Evolutionary conservation across 169 alveolate species (phyloP), one percentile per base, ranked within the genome.

Genomic region (Plasmodium adleri): DNA sequence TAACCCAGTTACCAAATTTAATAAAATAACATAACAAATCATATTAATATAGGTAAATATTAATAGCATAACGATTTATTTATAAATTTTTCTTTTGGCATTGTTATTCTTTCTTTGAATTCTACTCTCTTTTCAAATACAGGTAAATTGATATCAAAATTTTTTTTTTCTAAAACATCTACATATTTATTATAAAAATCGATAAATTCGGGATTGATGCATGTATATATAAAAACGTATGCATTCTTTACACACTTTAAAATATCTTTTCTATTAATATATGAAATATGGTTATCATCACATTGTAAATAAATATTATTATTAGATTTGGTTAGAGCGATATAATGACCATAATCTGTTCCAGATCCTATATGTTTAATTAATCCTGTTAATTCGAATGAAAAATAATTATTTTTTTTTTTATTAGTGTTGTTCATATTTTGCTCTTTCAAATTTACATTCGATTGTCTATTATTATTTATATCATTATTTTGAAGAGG

Each of bases 351-450:
- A 45, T 78, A 78, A 26, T 78, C 89, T 50, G 89, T 78, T 49
- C 89, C 89, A 2, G 89, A 78, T 22, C 89, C 89, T 3, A 78
- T 63, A 26, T 78, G 89, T 20, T 78, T 78, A 78, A 78, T 78
- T 28, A 78, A 63, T 0, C 89, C 89, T 1, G 89, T 78, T 66
- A 78, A 66, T 66, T 78, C 89, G 58, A 64, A 78, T 7, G 64
- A 26, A 47, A 78, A 78, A 52, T 78, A 52, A 43, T 59, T 52
- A 13, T 68, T 59, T 28, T 32, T 47, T 22, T 32, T 47, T 22
- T 17, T 32, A 50, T 73, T 15, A 9, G 47, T 1, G 10, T 54
- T 49, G 20, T n/a, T 45, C 12, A 1, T 9, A 5, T 12, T 17
- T 8, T 17, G 7, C 20, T 43, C 64, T 10, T 71, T 15, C 1